Evolutionary conservation across 345 rosid genomes (phyloP).

Genomic region (Gynandropsis gynandra): DNA sequence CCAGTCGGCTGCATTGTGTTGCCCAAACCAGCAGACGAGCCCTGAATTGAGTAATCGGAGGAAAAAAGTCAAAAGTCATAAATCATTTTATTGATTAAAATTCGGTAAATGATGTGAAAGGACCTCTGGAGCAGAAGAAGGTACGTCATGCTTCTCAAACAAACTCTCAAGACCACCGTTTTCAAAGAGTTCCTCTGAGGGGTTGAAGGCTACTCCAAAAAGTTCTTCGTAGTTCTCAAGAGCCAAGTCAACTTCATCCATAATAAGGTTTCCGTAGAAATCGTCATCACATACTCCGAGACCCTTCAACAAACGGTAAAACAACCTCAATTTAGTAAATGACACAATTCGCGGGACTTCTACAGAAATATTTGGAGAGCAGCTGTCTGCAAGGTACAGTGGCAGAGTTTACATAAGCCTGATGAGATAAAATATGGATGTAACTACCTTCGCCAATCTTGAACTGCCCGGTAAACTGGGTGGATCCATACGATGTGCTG

Average conservation of each 20-base stretch:
- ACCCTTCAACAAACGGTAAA: not conserved
- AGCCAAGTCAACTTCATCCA: slow-evolving; percentile 77
- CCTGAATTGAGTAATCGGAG: slow-evolving; percentile 25
- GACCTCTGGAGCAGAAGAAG: slow-evolving; percentile 22
- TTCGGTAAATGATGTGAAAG: not conserved
- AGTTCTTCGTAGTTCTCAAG: slow-evolving; percentile 95
- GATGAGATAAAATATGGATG: not conserved
- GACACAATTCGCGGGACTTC: not conserved
- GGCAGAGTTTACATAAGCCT: too few relatives aligned
- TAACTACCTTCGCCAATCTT: slow-evolving; percentile 39
- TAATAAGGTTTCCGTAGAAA: slow-evolving; percentile 47
- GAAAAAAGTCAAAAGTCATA: slow-evolving; percentile 5
- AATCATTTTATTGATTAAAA: not conserved
- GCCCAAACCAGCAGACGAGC: not conserved
- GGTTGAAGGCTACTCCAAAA: slow-evolving; percentile 67
- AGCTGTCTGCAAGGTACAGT: too few relatives aligned
- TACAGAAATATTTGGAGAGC: not conserved
- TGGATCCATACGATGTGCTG: slow-evolving; percentile 25
- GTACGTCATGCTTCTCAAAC: slow-evolving; percentile 46
- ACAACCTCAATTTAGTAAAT: slow-evolving; percentile 5
- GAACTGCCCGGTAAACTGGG: slow-evolving; percentile 31
- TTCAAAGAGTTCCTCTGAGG: slow-evolving; percentile 70
- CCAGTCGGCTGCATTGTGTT: slow-evolving; percentile 53
- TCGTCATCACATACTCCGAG: slow-evolving; percentile 25
- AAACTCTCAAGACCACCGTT: slow-evolving; percentile 82